phyloP scores from a whole-genome alignment of 1,284 basidiomycete genomes.

The Pyrrhoderma lamaoense region DNA sequence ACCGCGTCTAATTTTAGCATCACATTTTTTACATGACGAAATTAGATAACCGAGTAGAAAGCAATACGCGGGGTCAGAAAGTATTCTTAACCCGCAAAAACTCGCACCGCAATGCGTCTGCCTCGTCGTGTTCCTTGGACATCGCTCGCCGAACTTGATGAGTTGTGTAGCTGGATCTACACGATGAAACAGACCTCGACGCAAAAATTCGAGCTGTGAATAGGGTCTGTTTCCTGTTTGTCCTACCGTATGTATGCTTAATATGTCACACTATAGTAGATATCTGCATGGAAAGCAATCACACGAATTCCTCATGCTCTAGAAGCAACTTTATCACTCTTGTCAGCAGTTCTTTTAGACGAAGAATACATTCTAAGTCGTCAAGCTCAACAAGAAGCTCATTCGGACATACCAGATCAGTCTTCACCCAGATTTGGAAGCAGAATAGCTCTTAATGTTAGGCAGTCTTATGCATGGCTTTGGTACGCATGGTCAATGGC shows the following conservation, averaged over 20 bases:
- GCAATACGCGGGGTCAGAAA: too few relatives aligned
- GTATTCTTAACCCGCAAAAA: neutral
- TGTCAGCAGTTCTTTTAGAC: constrained; percentile 57
- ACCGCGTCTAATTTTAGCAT: too few relatives aligned
- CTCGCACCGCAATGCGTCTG: constrained; percentile 51
- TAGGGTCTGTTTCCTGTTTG: constrained; percentile 43
- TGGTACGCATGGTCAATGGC: constrained; percentile 90
- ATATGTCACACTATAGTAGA: constrained; percentile 33
- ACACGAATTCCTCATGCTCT: constrained; percentile 68
- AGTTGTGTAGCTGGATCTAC: constrained; percentile 79
- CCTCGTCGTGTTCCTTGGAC: constrained; percentile 85
- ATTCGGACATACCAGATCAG: neutral
- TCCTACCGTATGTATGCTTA: constrained; percentile 16
- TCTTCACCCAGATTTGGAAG: constrained; percentile 13
- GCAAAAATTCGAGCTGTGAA: constrained; percentile 60
- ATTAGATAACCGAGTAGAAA: too few relatives aligned
- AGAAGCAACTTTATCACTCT: constrained; percentile 62
- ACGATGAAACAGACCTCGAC: constrained; percentile 53
- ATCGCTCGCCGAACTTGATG: constrained; percentile 64
- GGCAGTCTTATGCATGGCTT: constrained; percentile 70
- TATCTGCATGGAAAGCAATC: constrained; percentile 69
- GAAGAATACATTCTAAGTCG: neutral
- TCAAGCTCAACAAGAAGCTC: neutral
- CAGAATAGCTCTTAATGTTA: constrained; percentile 35
- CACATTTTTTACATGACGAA: too few relatives aligned